These are phyloP conservation scores for Magnolia officinalis DNA, from an alignment of 164 flowering plant genomes.

Conservation along the genomic window DNA sequence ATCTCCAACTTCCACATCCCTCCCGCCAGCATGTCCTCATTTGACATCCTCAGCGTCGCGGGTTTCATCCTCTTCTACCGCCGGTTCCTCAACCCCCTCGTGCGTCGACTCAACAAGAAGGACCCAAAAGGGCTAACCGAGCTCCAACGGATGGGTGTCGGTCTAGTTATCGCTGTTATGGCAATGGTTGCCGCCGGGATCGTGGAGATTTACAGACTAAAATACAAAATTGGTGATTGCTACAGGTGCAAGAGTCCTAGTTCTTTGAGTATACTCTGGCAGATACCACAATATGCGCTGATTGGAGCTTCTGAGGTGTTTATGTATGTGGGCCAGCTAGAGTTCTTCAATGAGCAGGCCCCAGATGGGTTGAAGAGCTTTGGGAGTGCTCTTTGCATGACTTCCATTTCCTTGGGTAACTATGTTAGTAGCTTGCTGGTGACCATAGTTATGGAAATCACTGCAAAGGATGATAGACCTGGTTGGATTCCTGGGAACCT, in stretches of 20 bases:
- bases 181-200: conserved; percentile 82
- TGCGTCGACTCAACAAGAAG: conserved; percentile 37
- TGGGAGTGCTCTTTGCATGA: conserved; percentile 92
- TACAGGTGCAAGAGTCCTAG: conserved; percentile 59
- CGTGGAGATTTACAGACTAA: conserved; percentile 69
- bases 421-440: conserved; percentile 82
- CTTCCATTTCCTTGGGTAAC: conserved; percentile 86
- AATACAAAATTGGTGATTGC: conserved; percentile 52
- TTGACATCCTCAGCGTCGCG: conserved; percentile 82
- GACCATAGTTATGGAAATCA: conserved; percentile 70
- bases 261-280: conserved; percentile 85
- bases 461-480: conserved; percentile 47
- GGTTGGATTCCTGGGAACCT: conserved; percentile 95
- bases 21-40: conserved; percentile 90
- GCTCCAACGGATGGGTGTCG: conserved; percentile 88
- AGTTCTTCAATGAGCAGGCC: conserved; percentile 81
- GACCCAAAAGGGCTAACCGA: conserved; percentile 53
- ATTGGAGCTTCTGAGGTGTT: conserved; percentile 91
- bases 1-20: conserved; percentile 59
- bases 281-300: conserved; percentile 73
- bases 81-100: conserved; percentile 55
- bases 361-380: conserved; percentile 94
- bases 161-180: conserved; percentile 63
- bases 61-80: conserved; percentile 62
- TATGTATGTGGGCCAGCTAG: conserved; percentile 89